Conservation (phyloP, 371 early-diverging fungal genomes). For the Mortierella sp. region DNA sequence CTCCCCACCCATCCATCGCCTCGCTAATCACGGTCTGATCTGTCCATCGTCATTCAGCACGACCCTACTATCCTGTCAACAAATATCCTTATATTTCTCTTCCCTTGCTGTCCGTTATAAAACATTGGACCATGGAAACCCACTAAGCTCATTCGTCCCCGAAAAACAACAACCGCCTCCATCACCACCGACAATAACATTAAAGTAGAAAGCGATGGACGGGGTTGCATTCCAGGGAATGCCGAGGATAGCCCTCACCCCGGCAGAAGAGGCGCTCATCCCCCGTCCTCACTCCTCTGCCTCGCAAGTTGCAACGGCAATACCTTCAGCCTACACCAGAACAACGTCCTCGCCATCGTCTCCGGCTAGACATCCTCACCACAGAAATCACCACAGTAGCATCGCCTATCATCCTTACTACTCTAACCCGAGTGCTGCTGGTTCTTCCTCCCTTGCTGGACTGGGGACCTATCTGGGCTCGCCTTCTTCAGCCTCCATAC, state of each 20-base stretch:
- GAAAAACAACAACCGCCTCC: too few species aligned
- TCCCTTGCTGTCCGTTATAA: too few species aligned
- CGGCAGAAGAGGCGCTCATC: slow-evolving; percentile 46
- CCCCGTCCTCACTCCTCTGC: slow-evolving; percentile 50
- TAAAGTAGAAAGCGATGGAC: slow-evolving; percentile 39
- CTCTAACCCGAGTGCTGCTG: slow-evolving; percentile 13
- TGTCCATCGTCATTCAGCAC: too few species aligned
- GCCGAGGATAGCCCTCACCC: slow-evolving; percentile 54
- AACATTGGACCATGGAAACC: too few species aligned
- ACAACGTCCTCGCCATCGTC: slow-evolving; percentile 12
- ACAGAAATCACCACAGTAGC: slow-evolving; percentile 20
- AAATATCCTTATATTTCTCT: too few species aligned
- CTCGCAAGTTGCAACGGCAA: slow-evolving; percentile 44
- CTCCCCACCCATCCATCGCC: too few species aligned
- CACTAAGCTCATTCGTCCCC: too few species aligned
- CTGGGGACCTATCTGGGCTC: slow-evolving; percentile 22
- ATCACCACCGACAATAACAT: too few species aligned
- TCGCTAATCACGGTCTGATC: too few species aligned
- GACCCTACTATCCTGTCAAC: too few species aligned
- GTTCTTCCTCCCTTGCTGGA: slow-evolving; percentile 13
- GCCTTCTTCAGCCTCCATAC: slow-evolving; percentile 29
- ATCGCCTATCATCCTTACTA: slow-evolving; percentile 37
- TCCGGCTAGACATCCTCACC: slow-evolving; percentile 29
- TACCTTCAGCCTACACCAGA: slow-evolving; percentile 40
- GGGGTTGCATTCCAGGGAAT: slow-evolving; percentile 52